Conservation (phyloP, 1,139 yeast species). For the Yamadazyma sp. region DNA sequence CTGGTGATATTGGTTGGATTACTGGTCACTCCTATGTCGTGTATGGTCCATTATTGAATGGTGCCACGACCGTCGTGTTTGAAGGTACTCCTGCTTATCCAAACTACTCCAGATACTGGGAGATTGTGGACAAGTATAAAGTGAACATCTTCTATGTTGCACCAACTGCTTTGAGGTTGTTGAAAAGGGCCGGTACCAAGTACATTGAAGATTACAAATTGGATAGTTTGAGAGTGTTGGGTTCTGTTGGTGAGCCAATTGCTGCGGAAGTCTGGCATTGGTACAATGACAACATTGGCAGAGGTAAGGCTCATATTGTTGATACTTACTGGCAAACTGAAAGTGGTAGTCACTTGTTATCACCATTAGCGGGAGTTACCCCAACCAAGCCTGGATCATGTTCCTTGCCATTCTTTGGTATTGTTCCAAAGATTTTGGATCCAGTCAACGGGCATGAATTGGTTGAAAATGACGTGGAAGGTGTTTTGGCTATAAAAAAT, state of each 20-base stretch:
- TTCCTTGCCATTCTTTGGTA: constrained; percentile 93
- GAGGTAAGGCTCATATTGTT: constrained; percentile 78
- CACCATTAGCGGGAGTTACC: constrained; percentile 91
- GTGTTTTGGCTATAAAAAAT: constrained; percentile 84
- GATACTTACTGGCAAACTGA: constrained; percentile 99
- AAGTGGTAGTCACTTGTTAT: constrained; percentile 93
- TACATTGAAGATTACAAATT: constrained; percentile 86
- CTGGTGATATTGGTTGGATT: constrained; percentile 99
- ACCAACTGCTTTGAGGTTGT: constrained; percentile 93
- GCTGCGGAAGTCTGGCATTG: constrained; percentile 99
- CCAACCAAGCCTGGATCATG: constrained; percentile 99
- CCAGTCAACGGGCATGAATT: constrained; percentile 87
- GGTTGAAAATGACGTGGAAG: constrained; percentile 89
- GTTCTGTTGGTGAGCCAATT: constrained; percentile 98
- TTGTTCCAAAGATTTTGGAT: constrained; percentile 85
- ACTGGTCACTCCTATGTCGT: constrained; percentile 97
- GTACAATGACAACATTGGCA: constrained; percentile 92
- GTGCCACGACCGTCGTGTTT: constrained; percentile 88
- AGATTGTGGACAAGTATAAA: constrained; percentile 87
- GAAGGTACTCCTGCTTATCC: constrained; percentile 99
- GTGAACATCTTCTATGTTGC: constrained; percentile 98
- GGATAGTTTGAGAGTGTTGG: constrained; percentile 87
- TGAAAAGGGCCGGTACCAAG: constrained; percentile 89
- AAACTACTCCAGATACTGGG: constrained; percentile 95
- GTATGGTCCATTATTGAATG: constrained; percentile 88